A percentile compares a stretch with the other conserved stretches of the same genome.
Evolutionary conservation across 129 eudicot species (phyloP).

Genomic region (Helichrysum umbraculigerum): DNA sequence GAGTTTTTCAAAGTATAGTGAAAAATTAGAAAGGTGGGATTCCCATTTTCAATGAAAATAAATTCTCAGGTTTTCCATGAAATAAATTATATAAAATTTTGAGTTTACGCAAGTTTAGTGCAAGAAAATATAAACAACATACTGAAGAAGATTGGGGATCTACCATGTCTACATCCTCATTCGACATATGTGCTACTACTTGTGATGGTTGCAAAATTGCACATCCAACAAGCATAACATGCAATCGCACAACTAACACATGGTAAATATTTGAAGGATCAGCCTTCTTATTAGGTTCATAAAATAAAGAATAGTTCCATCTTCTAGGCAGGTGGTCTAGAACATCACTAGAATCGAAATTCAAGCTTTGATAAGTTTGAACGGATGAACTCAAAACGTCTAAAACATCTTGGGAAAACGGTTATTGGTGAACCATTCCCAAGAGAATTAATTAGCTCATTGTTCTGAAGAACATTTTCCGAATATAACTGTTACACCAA

Average conservation of each 20-base stretch:
- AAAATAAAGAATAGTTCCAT: not conserved
- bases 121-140: not conserved
- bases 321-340: no score
- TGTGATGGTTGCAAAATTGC: slow-evolving; percentile 83
- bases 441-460: slow-evolving; percentile 56
- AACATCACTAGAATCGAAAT: not conserved
- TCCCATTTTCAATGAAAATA: no score
- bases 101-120: no score
- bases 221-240: slow-evolving; percentile 65
- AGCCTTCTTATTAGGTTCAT: slow-evolving; percentile 44
- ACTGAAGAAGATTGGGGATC: slow-evolving; percentile 49
- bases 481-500: slow-evolving; percentile 65
- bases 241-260: slow-evolving; percentile 91
- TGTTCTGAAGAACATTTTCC: slow-evolving; percentile 70
- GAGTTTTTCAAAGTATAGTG: not conserved
- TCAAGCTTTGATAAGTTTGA: slow-evolving; percentile 39
- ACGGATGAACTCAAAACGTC: slow-evolving; percentile 38
- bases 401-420: slow-evolving; percentile 55
- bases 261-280: slow-evolving; percentile 64
- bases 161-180: slow-evolving; percentile 34
- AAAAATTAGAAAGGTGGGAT: not conserved
- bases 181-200: slow-evolving; percentile 44
- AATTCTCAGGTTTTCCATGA: no score
- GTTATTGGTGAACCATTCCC: slow-evolving; percentile 68
- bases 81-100: no score